Evolutionary conservation across 495 filamentous ascomycete species (phyloP).

Genomic region (Pyrenula massariospora): DNA sequence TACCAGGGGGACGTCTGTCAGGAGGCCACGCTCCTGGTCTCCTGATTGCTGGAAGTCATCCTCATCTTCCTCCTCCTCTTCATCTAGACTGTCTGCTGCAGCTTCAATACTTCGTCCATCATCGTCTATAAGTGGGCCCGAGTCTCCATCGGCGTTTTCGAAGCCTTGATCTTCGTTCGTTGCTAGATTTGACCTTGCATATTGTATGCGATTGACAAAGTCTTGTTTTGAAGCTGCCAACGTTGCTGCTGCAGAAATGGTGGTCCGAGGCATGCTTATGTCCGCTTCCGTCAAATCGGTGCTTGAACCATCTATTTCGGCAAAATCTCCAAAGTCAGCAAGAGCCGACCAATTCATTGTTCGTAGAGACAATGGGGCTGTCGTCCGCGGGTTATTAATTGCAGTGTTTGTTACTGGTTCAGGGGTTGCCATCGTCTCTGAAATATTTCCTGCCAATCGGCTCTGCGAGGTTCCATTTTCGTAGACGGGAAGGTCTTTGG

Average conservation of each 20-base stretch:
- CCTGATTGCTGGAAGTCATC: conserved; percentile 75
- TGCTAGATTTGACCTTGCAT: conserved; percentile 30
- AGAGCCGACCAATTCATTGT: conserved; percentile 33
- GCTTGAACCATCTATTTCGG: conserved; percentile 19
- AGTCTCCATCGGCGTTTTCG: conserved; percentile 36
- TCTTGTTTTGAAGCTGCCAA: conserved; percentile 46
- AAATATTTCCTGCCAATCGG: neutral
- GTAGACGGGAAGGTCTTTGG: neutral
- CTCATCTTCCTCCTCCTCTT: conserved; percentile 64
- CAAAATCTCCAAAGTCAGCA: conserved; percentile 32
- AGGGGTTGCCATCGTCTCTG: neutral
- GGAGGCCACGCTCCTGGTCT: conserved; percentile 70
- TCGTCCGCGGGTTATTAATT: conserved; percentile 31
- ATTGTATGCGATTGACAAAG: conserved; percentile 43
- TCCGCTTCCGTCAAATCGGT: conserved; percentile 33
- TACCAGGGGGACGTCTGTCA: conserved; percentile 90
- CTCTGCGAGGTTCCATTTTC: neutral
- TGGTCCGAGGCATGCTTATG: conserved; percentile 37
- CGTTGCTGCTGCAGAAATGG: conserved; percentile 41
- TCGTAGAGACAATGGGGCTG: conserved; percentile 30
- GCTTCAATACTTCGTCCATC: conserved; percentile 42
- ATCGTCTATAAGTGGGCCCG: conserved; percentile 28
- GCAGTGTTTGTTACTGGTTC: conserved; percentile 22
- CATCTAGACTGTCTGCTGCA: conserved; percentile 41
- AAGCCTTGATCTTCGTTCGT: conserved; percentile 30